Evolutionary conservation across 1,139 yeast genomes (phyloP), one percentile per base, ranked within the genome.

Genomic region (Scheffersomyces cryptocercus): DNA sequence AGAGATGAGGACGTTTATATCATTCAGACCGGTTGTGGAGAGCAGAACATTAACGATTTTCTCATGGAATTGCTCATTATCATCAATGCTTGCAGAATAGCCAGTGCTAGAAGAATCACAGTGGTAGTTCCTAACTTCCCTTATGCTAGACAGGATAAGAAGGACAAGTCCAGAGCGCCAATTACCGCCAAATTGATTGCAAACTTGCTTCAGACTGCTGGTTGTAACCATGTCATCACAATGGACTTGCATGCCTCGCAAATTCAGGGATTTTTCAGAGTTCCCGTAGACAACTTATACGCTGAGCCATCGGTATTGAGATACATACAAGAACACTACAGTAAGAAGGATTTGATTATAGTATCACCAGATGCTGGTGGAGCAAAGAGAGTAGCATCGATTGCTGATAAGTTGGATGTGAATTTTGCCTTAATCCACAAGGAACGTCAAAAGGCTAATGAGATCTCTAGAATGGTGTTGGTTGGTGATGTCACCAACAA

Each of bases 321-420:
- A 53, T 86, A 85, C 63, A 84, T 86, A 51, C 79, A 73, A 51
- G 84, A 79, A 42, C 75, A 75, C 42, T 70, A 75, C 43, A 58
- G 69, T 40, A 65, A 65, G 42, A 63, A 73, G 29, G 79, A 83
- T 40, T 64, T 79, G 32, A 84, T 84, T 44, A 76, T 86, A 47
- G 88, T 85, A 9, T 85, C 91, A 1, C 93, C 93, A 1, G 93
- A 86, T 66, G 95, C 93, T 2, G 95, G 95, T 58, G 93, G 93
- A 46, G 93, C 93, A 24, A 86, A 86, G 62, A 75, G 95, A 60
- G 93, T 85, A 33, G 91, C 93, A 5, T 82, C 87, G 6, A 70
- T 85, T 45, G 93, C 93, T 3, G 95, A 85, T 56, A 81, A 84
- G 56, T 70, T 86, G 52, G 93, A 85, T 55, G 73, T 85, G 51